These are phyloP conservation scores for Geoglossum cookeanum DNA, from an alignment of 2,329 filamentous ascomycete species.

Conservation along the genomic window DNA sequence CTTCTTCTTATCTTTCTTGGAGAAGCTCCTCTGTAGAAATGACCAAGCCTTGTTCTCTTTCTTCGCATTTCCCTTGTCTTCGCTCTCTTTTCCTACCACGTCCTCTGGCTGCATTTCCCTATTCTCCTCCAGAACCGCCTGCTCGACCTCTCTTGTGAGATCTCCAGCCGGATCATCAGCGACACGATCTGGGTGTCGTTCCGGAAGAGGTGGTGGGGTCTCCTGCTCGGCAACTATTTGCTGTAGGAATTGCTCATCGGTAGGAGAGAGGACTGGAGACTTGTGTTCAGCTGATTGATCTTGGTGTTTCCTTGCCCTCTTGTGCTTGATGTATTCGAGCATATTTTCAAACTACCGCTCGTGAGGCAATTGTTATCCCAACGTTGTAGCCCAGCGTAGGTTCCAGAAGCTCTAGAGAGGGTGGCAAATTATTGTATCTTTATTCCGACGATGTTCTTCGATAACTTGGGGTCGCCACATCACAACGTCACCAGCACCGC, in stretches of 20 bases:
- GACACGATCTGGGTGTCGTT: constrained; percentile 16
- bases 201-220: constrained; percentile 24
- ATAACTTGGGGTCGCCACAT: neutral
- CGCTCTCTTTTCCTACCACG: constrained; percentile 14
- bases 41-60: neutral
- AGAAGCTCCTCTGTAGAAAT: neutral
- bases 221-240: constrained; percentile 28
- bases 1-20: neutral
- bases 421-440: no score
- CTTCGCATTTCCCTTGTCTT: constrained; percentile 16
- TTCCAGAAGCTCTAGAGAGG: neutral
- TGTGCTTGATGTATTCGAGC: constrained; percentile 23
- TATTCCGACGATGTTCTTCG: no score
- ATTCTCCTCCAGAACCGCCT: constrained; percentile 26
- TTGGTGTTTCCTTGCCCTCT: constrained; percentile 20
- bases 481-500: neutral
- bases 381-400: neutral
- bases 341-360: constrained; percentile 1
- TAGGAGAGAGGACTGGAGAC: constrained; percentile 34
- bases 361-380: neutral
- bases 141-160: constrained; percentile 22
- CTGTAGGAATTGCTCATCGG: constrained; percentile 38
- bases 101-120: constrained; percentile 29
- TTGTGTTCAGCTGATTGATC: constrained; percentile 16
- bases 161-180: constrained; percentile 9